A percentile compares a stretch with the other conserved stretches of the same genome.
phyloP scores from a whole-genome alignment of 2,329 filamentous ascomycete genomes.

The Blastomyces emzantsi region DNA sequence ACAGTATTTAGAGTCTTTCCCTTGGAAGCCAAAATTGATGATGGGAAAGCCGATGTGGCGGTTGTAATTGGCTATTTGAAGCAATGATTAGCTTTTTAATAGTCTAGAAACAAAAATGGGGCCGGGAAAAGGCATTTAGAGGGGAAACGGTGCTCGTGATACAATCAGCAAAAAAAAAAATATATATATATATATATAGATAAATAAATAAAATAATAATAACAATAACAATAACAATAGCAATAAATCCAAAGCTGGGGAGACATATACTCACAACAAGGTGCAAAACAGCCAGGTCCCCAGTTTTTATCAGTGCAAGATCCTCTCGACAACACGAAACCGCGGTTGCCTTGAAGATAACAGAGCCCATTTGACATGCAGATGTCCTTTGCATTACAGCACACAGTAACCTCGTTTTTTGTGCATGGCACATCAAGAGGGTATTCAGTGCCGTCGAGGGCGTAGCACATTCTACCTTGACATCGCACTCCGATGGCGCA shows the following conservation, averaged over 20 bases:
- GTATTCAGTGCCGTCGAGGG: slow-evolving; percentile 20
- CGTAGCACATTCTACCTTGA: slow-evolving; percentile 22
- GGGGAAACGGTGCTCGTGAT: too few relatives aligned
- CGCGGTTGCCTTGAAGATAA: slow-evolving; percentile 18
- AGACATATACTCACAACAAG: slow-evolving; percentile 7
- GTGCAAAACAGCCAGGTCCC: slow-evolving; percentile 21
- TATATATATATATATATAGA: too few relatives aligned
- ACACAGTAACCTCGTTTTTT: slow-evolving; percentile 19
- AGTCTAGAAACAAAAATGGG: too few relatives aligned
- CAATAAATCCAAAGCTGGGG: background rate
- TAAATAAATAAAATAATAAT: too few relatives aligned
- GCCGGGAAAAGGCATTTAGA: too few relatives aligned
- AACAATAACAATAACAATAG: background rate
- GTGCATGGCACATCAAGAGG: slow-evolving; percentile 21
- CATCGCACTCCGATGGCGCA: background rate
- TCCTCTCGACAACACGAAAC: slow-evolving; percentile 23
- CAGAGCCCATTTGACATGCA: slow-evolving; percentile 28
- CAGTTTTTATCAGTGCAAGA: slow-evolving; percentile 25
- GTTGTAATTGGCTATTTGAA: slow-evolving; percentile 14
- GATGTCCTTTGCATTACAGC: slow-evolving; percentile 21
- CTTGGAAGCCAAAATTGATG: slow-evolving; percentile 16
- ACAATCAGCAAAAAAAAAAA: too few relatives aligned
- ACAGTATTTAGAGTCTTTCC: slow-evolving; percentile 19
- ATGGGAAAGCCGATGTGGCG: slow-evolving; percentile 18
- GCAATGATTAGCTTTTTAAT: background rate